Evolutionary conservation across 2,329 filamentous ascomycete species (phyloP).

Genomic region (Nemania serpens): DNA sequence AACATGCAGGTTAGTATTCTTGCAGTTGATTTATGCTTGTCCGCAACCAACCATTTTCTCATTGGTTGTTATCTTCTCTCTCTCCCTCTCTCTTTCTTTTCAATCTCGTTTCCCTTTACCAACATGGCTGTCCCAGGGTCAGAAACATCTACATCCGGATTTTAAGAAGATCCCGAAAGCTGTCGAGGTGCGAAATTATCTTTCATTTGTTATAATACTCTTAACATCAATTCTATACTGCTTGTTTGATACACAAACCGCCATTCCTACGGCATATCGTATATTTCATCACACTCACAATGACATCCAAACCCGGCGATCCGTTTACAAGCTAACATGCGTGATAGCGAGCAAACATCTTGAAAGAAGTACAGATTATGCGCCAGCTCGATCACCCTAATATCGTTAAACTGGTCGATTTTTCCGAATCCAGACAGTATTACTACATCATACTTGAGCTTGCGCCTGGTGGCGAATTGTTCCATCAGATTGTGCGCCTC

Average conservation of each 20-base stretch:
- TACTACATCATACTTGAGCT: constrained; percentile 98
- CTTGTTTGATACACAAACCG: constrained; percentile 13
- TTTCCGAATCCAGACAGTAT: constrained; percentile 90
- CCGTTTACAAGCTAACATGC: constrained; percentile 36
- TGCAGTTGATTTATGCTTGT: constrained; percentile 38
- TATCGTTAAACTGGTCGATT: constrained; percentile 91
- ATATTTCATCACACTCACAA: constrained; percentile 2
- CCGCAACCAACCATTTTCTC: constrained; percentile 38
- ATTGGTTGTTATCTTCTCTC: constrained; percentile 36
- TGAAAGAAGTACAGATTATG: constrained; percentile 99
- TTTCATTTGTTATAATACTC: constrained; percentile 41
- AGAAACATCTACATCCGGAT: constrained; percentile 91
- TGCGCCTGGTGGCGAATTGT: constrained; percentile 92
- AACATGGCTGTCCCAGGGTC: constrained; percentile 68
- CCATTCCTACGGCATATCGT: constrained; percentile 6
- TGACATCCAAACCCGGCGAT: constrained; percentile 16
- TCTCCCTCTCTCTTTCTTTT: constrained; percentile 14
- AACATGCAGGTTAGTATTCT: constrained; percentile 85
- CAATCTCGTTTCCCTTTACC: constrained; percentile 50
- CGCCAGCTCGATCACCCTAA: constrained; percentile 95
- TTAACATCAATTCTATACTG: constrained; percentile 4
- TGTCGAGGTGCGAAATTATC: constrained; percentile 84
- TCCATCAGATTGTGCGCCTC: constrained; percentile 96
- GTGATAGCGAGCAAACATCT: constrained; percentile 85
- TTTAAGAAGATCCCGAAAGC: constrained; percentile 94